Evolutionary conservation across 164 flowering plant species (phyloP).

Genomic region (Amborella trichopoda): DNA sequence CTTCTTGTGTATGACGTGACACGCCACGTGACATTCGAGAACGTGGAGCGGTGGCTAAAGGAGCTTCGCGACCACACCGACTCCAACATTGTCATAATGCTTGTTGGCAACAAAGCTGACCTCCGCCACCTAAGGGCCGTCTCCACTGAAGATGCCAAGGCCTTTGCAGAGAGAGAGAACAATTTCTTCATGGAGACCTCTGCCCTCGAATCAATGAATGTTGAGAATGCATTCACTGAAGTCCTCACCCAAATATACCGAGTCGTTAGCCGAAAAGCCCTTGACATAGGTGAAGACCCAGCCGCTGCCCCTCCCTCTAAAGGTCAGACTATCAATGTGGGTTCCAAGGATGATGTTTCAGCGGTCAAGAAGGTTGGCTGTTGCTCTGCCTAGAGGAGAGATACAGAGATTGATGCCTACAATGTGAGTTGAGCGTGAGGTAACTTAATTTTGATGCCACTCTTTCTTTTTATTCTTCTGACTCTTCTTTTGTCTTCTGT

Average conservation of each 20-base stretch:
- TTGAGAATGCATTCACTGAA: slow-evolving; percentile 69
- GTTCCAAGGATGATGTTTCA: slow-evolving; percentile 62
- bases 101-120: slow-evolving; percentile 79
- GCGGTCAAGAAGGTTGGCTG: slow-evolving; percentile 66
- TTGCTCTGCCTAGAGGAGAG: slow-evolving; percentile 34
- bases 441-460: too few species aligned
- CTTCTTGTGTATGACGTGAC: slow-evolving; percentile 82
- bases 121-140: slow-evolving; percentile 69
- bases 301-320: slow-evolving; percentile 60
- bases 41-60: slow-evolving; percentile 76
- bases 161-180: slow-evolving; percentile 58
- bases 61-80: slow-evolving; percentile 75
- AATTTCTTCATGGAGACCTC: slow-evolving; percentile 80
- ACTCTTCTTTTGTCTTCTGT: neutral
- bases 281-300: slow-evolving; percentile 61
- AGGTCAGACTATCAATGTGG: slow-evolving; percentile 68
- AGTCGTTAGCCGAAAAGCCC: slow-evolving; percentile 64
- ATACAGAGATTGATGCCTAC: neutral
- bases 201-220: slow-evolving; percentile 69
- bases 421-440: neutral
- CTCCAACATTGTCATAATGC: slow-evolving; percentile 62
- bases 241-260: slow-evolving; percentile 61
- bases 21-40: slow-evolving; percentile 66
- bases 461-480: neutral
- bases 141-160: slow-evolving; percentile 43